Base-by-base conservation (phyloP, 371 early-diverging fungal genomes). In the Paraphysoderma sedebokerense region DNA sequence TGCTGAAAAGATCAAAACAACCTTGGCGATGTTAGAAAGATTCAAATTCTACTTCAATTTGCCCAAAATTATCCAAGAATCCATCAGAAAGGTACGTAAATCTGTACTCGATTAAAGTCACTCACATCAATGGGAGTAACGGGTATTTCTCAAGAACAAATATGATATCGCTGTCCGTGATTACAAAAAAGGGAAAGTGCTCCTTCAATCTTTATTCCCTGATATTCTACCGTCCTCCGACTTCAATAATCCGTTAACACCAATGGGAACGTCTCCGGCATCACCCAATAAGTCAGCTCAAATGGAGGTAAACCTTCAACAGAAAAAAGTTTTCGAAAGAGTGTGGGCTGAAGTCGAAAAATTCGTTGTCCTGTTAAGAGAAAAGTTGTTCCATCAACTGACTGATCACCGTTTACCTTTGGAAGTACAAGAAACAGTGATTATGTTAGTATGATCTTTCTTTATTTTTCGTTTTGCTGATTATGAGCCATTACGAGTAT, bases 31-130 rank as follows among this genome's bases (percentile, higher is more conserved):
- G 12, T 61, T 97, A 13, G 90, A 90, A 53, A 74, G 87, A 26
- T 93, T 88, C 71, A 80, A 85, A 48, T 87, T 93, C 60, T 87
- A 90, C 54, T 92, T 97, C 61, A 89, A 87, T 58, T 56, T 97
- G 8, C 93, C 98, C 1, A 80, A 78, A 48, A 81, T 75, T 32
- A 60, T 96, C 9, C 67, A 78, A 28, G 89, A 87, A 47, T 80
- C 76, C 17, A 79, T 85, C 36, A 68, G 76, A 47, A 79, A 79
- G 71, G 84, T 77, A 62, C 1, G 48, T 28, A 28, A 9, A 19
- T 24, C 1, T 33, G 9, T 30, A 15, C 19, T 9, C 9, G 26
- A 26, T 37, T 13, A n/a, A n/a, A n/a, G n/a, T n/a, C n/a, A n/a
- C n/a, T n/a, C n/a, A n/a, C n/a, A n/a, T n/a, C n/a, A n/a, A n/a